phyloP scores from a whole-genome alignment of 2,329 filamentous ascomycete genomes.

The Curvularia eragrostidis region DNA sequence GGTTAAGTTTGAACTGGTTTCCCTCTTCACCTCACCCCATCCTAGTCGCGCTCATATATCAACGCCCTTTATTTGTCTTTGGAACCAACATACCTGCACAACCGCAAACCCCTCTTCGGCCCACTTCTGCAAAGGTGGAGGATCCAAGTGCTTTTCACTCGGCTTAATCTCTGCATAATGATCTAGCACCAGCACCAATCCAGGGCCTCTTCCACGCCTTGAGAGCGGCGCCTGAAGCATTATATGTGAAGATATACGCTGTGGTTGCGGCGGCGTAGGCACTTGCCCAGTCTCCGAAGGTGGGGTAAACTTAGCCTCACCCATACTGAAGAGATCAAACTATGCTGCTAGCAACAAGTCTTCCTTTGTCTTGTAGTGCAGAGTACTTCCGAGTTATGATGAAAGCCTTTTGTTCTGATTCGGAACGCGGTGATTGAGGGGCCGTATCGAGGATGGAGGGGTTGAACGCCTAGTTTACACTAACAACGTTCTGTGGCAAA shows the following conservation, averaged over 20 bases:
- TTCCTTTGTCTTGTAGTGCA: background rate
- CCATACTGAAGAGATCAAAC: constrained; percentile 13
- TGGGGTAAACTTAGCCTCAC: constrained; percentile 20
- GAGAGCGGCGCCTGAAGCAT: constrained; percentile 57
- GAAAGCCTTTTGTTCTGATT: background rate
- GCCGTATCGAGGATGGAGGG: background rate
- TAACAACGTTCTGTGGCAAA: background rate
- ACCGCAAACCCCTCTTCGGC: constrained; percentile 73
- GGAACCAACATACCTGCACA: constrained; percentile 50
- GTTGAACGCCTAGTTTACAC: background rate
- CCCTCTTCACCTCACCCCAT: constrained; percentile 47
- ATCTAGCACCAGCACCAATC: constrained; percentile 56
- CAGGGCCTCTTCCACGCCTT: constrained; percentile 57
- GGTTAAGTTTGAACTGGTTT: background rate
- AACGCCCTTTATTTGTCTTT: background rate
- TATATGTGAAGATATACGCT: constrained; percentile 37
- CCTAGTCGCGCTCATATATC: background rate
- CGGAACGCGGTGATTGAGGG: background rate
- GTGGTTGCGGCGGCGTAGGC: constrained; percentile 24
- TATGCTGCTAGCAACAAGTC: background rate
- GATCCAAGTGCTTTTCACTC: constrained; percentile 55
- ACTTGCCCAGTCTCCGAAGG: constrained; percentile 3
- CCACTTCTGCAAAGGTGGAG: constrained; percentile 69
- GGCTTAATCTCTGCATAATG: constrained; percentile 36
- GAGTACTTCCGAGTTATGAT: background rate